Conservation (phyloP, 108 stramenopile species). For the Epipyxis sp. region DNA sequence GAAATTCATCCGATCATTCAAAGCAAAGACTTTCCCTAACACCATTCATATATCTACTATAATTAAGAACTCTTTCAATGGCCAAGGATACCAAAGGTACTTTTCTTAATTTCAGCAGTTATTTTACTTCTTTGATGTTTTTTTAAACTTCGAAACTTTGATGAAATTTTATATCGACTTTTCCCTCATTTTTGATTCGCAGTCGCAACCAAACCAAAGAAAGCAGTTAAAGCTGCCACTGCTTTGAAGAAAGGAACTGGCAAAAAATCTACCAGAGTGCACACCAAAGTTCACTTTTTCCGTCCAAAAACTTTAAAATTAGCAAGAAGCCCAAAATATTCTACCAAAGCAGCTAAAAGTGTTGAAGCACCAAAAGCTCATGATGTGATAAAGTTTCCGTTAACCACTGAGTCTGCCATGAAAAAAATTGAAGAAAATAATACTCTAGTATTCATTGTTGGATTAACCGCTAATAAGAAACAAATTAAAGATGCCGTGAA, state of each 20-base stretch:
- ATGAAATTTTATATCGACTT: no score
- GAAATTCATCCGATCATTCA: no score
- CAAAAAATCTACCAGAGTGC: constrained; percentile 93
- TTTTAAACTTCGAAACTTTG: no score
- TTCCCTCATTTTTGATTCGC: no score
- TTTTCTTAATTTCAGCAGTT: no score
- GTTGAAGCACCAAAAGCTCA: not conserved
- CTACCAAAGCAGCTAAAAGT: constrained; percentile 31
- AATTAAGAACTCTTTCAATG: no score
- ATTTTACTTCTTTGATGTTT: no score
- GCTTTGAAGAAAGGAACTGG: constrained; percentile 78
- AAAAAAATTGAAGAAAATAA: constrained; percentile 99
- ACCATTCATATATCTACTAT: no score
- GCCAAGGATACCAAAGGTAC: no score
- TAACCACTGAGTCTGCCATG: constrained; percentile 98
- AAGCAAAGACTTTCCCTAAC: no score
- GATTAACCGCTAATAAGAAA: constrained; percentile 94
- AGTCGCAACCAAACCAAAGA: constrained; percentile 30
- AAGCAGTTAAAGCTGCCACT: constrained; percentile 79
- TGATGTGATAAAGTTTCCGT: constrained; percentile 88
- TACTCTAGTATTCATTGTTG: constrained; percentile 99
- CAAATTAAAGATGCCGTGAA: constrained; percentile 99
- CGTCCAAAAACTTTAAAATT: constrained; percentile 83
- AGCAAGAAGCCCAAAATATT: constrained; percentile 72
- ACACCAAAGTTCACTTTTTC: constrained; percentile 99